Evolutionary conservation across 78 protist species (phyloP).

Genomic region (Guillardia theta): DNA sequence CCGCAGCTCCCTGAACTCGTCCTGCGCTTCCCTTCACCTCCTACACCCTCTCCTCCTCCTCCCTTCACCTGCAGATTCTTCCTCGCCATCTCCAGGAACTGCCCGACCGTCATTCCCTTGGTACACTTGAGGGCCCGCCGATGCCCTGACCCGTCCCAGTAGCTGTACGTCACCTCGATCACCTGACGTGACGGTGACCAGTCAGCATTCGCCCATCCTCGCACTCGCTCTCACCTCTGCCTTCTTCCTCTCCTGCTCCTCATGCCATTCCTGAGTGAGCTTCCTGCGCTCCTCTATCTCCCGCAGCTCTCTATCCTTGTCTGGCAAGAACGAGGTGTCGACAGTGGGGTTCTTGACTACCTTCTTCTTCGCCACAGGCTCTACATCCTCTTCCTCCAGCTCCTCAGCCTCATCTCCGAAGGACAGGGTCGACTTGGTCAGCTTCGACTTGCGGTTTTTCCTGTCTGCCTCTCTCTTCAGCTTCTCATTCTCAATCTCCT

Average conservation of each 20-base stretch:
- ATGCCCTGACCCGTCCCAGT: constrained; percentile 91
- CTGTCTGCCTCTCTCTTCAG: background rate
- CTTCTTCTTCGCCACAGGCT: background rate
- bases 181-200: background rate
- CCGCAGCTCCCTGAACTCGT: constrained; percentile 70
- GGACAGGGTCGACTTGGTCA: constrained; percentile 37
- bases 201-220: no score
- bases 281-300: constrained; percentile 54
- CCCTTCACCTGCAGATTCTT: background rate
- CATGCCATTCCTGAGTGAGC: constrained; percentile 34
- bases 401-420: background rate
- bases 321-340: constrained; percentile 76
- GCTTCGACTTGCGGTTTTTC: constrained; percentile 2
- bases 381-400: constrained; percentile 26
- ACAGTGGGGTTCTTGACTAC: constrained; percentile 62
- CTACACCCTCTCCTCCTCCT: background rate
- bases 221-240: background rate
- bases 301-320: constrained; percentile 43
- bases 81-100: background rate
- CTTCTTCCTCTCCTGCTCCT: background rate
- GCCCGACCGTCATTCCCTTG: constrained; percentile 74
- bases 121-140: constrained; percentile 50
- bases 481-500: background rate
- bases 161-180: constrained; percentile 62
- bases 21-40: background rate